Evolutionary conservation across 1,284 basidiomycete genomes (phyloP), one percentile per base, ranked within the genome.

Genomic region (Naganishia sp.): DNA sequence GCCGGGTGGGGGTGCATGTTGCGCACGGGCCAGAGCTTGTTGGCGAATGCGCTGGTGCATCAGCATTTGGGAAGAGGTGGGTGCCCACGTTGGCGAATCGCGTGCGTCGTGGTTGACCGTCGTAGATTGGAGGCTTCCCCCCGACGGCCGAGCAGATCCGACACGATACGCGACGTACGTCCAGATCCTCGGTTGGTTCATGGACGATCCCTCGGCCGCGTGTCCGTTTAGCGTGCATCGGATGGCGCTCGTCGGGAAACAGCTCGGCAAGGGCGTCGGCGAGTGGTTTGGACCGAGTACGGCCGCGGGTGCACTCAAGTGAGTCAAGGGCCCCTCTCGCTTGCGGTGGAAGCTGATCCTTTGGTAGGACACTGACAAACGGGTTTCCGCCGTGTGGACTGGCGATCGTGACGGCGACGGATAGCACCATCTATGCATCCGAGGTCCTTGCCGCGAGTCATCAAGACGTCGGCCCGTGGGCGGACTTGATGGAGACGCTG

Each of bases 1-100:
- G 84, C 92, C 0, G 95, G 95, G 0, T 99, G 95, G 95, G 95
- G 95, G 0, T 99, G 95, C 78, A 98, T 99, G 95, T 79, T 98
- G 32, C 82, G 95, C 28, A 98, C 95, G 0, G 94, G 94, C 0
- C 95, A 98, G 80, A 91, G 90, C 72, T 76, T 99, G 68, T 82
- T 99, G 18, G 95, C 93, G 5, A 97, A 94, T 72, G 87, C 94
- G 0, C 81, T 98, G 25, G 78, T 94, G 17, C 86, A 89, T 75
- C 80, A 90, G 6, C 91, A 95, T 79, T 82, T 96, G 0, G 92
- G 92, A 2, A 83, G 93, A 81, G 90, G 92, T 93, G 71, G 70
- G 88, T 82, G 17, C 18, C 18, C 50, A n/a, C 6, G 41, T 45
- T 10, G 10, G 17, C n/a, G 17, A 11, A 28, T 32, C 13, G 11